Evolutionary conservation across 139 green algal species (phyloP), one percentile per base, ranked within the genome.

Genomic region (Axilococcus clingmanii): DNA sequence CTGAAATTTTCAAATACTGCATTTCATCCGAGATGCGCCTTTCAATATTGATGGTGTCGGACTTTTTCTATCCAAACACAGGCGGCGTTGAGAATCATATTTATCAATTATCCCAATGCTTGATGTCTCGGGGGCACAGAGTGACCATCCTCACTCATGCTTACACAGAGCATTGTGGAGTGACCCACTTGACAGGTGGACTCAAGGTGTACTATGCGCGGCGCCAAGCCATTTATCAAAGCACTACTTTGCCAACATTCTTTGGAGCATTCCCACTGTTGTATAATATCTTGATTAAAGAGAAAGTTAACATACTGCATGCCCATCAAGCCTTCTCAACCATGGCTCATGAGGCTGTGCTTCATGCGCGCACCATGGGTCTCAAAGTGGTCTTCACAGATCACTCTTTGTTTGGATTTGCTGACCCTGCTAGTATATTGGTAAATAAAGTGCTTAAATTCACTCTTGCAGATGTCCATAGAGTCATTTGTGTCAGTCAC

Each of bases 51-150:
- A 89, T 97, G 79, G 85, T 95, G n/a, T 86, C 60, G 25, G 91
- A 98, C 51, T 98, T 97, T 61, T 96, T 98, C 68, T 93, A 89
- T 37, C 91, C 91, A 9, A 94, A 90, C 50, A 77, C 82, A 11
- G 91, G 91, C 8, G 91, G 91, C 4, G 89, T 98, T 4, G 91
- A 98, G 57, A 94, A 78, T 49, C 91, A 98, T 70, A 91, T 97
- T 23, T 95, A 95, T 56, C 71, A 91, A 43, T 73, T 98, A 2
- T 81, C 83, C 2, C 83, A 95, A 63, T 89, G 84, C 60, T 72
- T 98, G 11, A 72, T 93, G 11, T 40, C 59, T 5, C 43, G 63
- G 8, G 89, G 87, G 1, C 83, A 97, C 63, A 68, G 86, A 57
- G 84, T 92, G 31, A 76, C 88, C 32, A 69, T 94, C 17, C 51